Base-by-base conservation (phyloP, 78 protist species). In the Mantamonas sphyraenae region DNA sequence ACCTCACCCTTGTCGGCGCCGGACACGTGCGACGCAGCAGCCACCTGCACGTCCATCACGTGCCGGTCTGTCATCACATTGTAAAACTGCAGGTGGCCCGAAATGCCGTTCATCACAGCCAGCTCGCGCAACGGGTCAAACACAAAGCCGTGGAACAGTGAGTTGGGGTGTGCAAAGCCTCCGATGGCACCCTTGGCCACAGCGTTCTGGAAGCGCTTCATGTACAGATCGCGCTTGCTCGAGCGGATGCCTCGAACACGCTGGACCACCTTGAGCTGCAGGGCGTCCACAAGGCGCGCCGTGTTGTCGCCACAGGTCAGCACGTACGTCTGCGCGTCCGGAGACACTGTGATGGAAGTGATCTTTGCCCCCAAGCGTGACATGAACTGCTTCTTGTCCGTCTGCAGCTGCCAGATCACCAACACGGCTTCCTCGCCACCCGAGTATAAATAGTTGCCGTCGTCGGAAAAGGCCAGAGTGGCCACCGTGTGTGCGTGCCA, bases 401-500 rank as follows among this genome's bases (percentile, higher is more conserved):
- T 55, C 31, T 45, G 43, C 51, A 69, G 16, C 56, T 69, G 74
- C 78, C 78, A 73, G 61, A 39, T 2, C 42, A 73, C 78, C 30
- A 73, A 71, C 59, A 73, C 78, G 19, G 43, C 63, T 56, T 73
- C 78, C 22, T 53, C 45, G 12, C 78, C 78, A 1, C 56, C 78
- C 20, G 71, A 38, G 24, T 63, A 28, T 57, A 73, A 47, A 37
- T 63, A 64, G 30, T 45, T 64, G 45, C 78, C 71, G 62, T 73
- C 71, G 24, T 4, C 17, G 24, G 47, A 30, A 30, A 59, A 42
- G n/a, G 10, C n/a, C 16, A 71, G 51, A 39, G 26, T 1, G 4
- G 50, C 33, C 12, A 73, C 78, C 17, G 69, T 64, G 45, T 61
- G 34, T 34, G 78, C 62, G 58, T 73, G 78, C 78, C 78, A 73